Percentiles rank a stretch among this genome's conserved stretches.
These are phyloP conservation scores for Curvularia sp. DNA, from an alignment of 2,329 filamentous ascomycete genomes.

Conservation along the genomic window DNA sequence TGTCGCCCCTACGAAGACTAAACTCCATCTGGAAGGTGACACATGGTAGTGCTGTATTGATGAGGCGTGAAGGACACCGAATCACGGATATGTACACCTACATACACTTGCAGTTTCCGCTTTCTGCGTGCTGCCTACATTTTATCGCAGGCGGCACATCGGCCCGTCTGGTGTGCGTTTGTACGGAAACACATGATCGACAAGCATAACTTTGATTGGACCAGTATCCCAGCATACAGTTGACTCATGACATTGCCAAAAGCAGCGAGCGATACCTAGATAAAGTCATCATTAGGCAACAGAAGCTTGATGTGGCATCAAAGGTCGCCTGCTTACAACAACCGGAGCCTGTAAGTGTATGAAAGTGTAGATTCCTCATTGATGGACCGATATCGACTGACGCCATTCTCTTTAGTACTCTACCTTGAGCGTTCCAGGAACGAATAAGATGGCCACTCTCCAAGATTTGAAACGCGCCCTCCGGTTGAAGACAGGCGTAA, in stretches of 20 bases:
- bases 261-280: neutral
- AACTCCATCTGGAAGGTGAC: constrained; percentile 1
- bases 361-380: constrained; percentile 1
- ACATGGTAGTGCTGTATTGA: neutral
- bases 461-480: constrained; percentile 54
- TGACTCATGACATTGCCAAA: neutral
- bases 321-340: neutral
- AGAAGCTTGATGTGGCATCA: neutral
- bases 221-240: neutral
- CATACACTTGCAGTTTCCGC: constrained; percentile 6
- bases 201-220: neutral
- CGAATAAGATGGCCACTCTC: constrained; percentile 54
- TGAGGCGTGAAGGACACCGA: neutral
- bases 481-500: constrained; percentile 38
- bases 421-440: neutral
- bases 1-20: neutral
- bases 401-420: constrained; percentile 1
- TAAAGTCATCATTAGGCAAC: constrained; percentile 4
- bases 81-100: constrained; percentile 1
- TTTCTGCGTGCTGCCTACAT: constrained; percentile 1
- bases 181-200: neutral
- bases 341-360: neutral
- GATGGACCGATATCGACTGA: neutral
- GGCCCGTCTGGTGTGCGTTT: neutral
- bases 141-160: neutral